phyloP scores from a whole-genome alignment of 768 basidiomycete species.

The Grammothele lineata region DNA sequence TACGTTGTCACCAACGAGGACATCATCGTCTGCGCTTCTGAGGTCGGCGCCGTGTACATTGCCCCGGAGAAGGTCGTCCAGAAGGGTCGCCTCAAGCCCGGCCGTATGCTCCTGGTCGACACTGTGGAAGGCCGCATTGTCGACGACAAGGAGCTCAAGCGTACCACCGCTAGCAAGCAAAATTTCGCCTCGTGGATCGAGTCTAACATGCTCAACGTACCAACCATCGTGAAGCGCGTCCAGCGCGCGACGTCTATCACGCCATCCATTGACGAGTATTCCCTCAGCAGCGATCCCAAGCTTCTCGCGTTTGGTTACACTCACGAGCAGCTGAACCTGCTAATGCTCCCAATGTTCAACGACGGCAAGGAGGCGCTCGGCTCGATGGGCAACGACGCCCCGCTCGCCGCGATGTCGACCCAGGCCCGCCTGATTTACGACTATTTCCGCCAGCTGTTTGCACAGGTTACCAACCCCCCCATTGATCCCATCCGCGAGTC shows the following conservation, averaged over 20 bases:
- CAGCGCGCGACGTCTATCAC: conserved; percentile 63
- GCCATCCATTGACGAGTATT: conserved; percentile 63
- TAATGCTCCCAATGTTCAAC: conserved; percentile 96
- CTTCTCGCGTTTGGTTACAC: conserved; percentile 94
- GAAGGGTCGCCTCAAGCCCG: conserved; percentile 96
- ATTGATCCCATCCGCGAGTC: conserved; percentile 97
- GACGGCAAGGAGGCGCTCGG: conserved; percentile 95
- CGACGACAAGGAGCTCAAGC: conserved; percentile 96
- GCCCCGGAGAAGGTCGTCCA: conserved; percentile 92
- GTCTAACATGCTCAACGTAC: conserved; percentile 79
- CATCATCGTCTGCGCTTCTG: conserved; percentile 97
- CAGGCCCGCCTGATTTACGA: conserved; percentile 93
- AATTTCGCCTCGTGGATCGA: conserved; percentile 98
- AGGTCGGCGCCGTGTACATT: conserved; percentile 90
- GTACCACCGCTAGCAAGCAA: conserved; percentile 84
- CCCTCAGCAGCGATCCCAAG: conserved; percentile 86
- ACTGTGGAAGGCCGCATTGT: conserved; percentile 94
- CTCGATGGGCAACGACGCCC: conserved; percentile 98
- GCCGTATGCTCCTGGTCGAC: conserved; percentile 97
- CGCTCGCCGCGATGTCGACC: conserved; percentile 90
- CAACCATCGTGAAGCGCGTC: conserved; percentile 90
- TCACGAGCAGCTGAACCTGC: conserved; percentile 90
- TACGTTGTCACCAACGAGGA: conserved; percentile 95
- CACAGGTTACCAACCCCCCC: conserved; percentile 99
- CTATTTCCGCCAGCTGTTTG: conserved; percentile 97